Conservation (phyloP, 192 early-diverging fungal species). For the Phlyctochytrium arcticum region DNA sequence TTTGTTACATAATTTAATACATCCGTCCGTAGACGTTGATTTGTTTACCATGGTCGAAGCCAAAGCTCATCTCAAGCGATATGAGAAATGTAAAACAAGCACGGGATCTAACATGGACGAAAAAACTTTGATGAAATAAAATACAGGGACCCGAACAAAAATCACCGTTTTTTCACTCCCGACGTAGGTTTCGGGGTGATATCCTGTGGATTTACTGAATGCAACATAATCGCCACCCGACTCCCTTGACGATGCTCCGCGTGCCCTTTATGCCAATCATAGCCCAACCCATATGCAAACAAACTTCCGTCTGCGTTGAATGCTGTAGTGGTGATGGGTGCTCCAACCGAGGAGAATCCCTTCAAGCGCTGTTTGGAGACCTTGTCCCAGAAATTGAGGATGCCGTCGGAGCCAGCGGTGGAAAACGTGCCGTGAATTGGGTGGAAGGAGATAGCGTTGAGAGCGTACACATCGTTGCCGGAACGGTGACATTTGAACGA, state of each 20-base stretch:
- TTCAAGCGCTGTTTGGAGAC: constrained; percentile 84
- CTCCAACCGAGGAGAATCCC: constrained; percentile 57
- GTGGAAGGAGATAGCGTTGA: constrained; percentile 75
- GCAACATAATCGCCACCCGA: constrained; percentile 75
- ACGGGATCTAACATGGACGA: too few relatives aligned
- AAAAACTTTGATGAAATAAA: too few relatives aligned
- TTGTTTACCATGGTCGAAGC: too few relatives aligned
- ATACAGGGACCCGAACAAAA: too few relatives aligned
- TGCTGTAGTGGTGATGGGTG: constrained; percentile 65
- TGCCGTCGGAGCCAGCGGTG: constrained; percentile 82
- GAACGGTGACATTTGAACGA: constrained; percentile 95
- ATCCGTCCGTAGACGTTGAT: too few relatives aligned
- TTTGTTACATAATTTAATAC: too few relatives aligned
- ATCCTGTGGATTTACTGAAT: constrained; percentile 72
- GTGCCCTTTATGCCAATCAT: constrained; percentile 68
- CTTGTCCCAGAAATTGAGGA: constrained; percentile 93
- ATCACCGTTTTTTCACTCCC: background rate
- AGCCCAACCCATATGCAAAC: constrained; percentile 88
- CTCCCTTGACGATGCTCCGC: constrained; percentile 54
- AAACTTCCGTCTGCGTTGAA: constrained; percentile 82
- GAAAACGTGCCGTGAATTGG: constrained; percentile 84
- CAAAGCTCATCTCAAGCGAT: too few relatives aligned
- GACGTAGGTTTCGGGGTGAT: constrained; percentile 65
- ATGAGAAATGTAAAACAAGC: background rate
- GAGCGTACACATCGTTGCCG: constrained; percentile 50